These are phyloP conservation scores for Phragmites australis DNA, from an alignment of 176 grass and related monocot genomes.

Conservation along the genomic window DNA sequence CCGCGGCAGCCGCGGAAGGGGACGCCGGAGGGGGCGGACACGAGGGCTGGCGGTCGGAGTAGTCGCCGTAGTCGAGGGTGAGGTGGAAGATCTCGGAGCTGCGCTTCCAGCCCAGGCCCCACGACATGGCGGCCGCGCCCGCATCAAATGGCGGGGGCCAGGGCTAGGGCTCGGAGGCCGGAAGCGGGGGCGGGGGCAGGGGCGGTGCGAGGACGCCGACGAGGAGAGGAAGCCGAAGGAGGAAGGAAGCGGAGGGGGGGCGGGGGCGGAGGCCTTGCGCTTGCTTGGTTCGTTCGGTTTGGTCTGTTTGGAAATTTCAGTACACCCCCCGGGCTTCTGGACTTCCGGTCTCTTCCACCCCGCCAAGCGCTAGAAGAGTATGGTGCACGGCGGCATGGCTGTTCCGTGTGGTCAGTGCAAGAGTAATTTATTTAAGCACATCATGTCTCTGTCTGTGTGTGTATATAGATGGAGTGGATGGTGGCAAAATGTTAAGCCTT, in stretches of 20 bases:
- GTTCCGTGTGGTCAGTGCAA: no score
- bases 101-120: conserved; percentile 98
- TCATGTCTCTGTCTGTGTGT: no score
- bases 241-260: neutral
- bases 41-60: conserved; percentile 28
- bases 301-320: conserved; percentile 12
- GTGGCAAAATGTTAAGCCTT: no score
- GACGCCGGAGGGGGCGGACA: neutral
- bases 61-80: conserved; percentile 84
- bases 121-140: conserved; percentile 67
- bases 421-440: no score
- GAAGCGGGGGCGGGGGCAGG: neutral
- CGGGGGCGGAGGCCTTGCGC: conserved; percentile 8
- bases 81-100: conserved; percentile 97
- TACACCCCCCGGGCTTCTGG: no score
- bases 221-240: conserved; percentile 14
- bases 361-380: no score
- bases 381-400: no score
- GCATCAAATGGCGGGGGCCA: conserved; percentile 46
- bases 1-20: conserved; percentile 1
- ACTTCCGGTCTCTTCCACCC: no score
- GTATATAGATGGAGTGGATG: no score
- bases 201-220: conserved; percentile 8
- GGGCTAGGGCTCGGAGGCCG: conserved; percentile 30
- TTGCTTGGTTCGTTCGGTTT: conserved; percentile 22